Evolutionary conservation across 768 basidiomycete species (phyloP), one percentile per base, ranked within the genome.

Genomic region (Mycena galopus): DNA sequence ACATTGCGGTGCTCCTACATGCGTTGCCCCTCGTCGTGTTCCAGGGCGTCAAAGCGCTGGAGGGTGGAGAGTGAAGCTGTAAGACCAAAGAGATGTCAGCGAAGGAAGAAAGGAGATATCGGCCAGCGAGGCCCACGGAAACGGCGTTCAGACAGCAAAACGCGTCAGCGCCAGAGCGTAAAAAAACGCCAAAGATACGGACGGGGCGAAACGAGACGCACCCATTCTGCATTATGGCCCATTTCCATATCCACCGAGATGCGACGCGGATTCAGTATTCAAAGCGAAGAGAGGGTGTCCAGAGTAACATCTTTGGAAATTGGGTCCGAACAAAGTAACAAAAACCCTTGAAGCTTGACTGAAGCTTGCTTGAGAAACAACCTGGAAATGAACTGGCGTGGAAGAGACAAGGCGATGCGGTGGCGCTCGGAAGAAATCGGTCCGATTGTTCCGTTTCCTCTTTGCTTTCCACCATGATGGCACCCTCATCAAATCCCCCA

Each of bases 401-500:
- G 42, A 44, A 44, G 42, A 35, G 56, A 57, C 33, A 37, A 37
- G 58, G n/a, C 35, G 58, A 16, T 23, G 50, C 8, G 50, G 50
- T 14, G 25, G n/a, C 25, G 50, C 23, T 23, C 50, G 23, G 50
- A 51, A 51, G n/a, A 59, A 39, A 11, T n/a, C 35, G 58, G 58
- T 37, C 58, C 37, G 50, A 7, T 51, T 51, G 4, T n/a, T n/a
- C n/a, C n/a, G n/a, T n/a, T n/a, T n/a, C n/a, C n/a, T n/a, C n/a
- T 33, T 59, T 59, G 58, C 23, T 39, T 59, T 59, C 58, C 58
- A 59, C 58, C 58, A 59, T 39, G 35, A 59, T 59, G 23, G 37
- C 58, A n/a, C 37, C 37, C 23, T 59, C 58, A 8, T 3, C 35
- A 59, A 23, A n/a, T n/a, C n/a, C n/a, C n/a, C n/a, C n/a, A n/a